phyloP scores from a whole-genome alignment of 2,329 filamentous ascomycete genomes.

The Botrytis tulipae region DNA sequence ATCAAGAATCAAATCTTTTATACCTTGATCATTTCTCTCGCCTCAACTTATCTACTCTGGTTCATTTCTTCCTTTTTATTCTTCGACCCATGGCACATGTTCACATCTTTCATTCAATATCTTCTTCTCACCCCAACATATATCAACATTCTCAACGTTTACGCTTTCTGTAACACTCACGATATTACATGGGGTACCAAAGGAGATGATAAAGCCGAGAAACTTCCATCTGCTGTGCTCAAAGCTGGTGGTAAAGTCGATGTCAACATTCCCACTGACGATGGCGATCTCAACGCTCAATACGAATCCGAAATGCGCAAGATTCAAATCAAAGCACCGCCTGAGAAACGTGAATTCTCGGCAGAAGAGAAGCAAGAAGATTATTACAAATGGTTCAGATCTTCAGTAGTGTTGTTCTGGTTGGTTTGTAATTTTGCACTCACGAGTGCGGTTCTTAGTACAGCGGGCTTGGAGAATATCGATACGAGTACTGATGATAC shows the following conservation, averaged over 20 bases:
- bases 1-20: conserved; percentile 84
- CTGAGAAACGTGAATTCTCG: conserved; percentile 62
- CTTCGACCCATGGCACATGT: conserved; percentile 98
- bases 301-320: conserved; percentile 81
- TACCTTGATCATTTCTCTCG: conserved; percentile 87
- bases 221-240: conserved; percentile 81
- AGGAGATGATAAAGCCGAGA: conserved; percentile 94
- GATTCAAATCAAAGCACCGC: conserved; percentile 72
- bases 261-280: conserved; percentile 79
- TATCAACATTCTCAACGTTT: conserved; percentile 96
- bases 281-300: conserved; percentile 90
- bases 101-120: conserved; percentile 88
- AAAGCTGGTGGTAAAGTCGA: conserved; percentile 96
- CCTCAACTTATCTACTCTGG: conserved; percentile 88
- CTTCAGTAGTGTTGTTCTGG: conserved; percentile 88
- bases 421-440: conserved; percentile 95
- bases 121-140: conserved; percentile 89
- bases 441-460: conserved; percentile 79
- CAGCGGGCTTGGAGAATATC: conserved; percentile 75
- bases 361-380: conserved; percentile 83
- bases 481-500: conserved; percentile 67
- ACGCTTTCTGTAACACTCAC: conserved; percentile 99
- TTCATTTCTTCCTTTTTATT: conserved; percentile 96
- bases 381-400: conserved; percentile 96
- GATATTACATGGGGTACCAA: conserved; percentile 99